Evolutionary conservation across 768 basidiomycete species (phyloP), one percentile per base, ranked within the genome.

Genomic region (Termitomyces sp.): DNA sequence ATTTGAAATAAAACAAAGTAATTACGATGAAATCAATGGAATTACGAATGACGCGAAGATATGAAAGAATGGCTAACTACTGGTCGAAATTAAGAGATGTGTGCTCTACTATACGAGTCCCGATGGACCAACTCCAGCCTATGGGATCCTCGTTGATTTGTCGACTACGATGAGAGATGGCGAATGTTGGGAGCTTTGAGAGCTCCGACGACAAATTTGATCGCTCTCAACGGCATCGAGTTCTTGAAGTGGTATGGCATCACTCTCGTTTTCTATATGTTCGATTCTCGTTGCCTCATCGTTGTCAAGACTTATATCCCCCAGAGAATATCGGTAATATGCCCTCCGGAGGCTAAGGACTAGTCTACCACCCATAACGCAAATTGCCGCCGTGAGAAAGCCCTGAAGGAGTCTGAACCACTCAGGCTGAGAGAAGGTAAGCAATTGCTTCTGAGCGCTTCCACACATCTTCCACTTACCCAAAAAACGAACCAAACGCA

Each of bases 301-400:
- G 37, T 42, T 52, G 12, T 19, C 47, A n/a, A 27, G 34, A 25
- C 42, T 49, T 0, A 47, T 30, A 35, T 60, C 52, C 3, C 46
- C 39, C 3, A 41, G 34, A 21, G 52, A 50, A 50, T 58, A 59
- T 17, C 49, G 43, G 47, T 70, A 70, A 55, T 70, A 70, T 6
- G 63, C 64, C 40, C 55, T 56, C 3, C 68, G 69, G 25, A 72
- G 64, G 45, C 64, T 66, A 27, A 72, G 63, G 12, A 68, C 53
- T 28, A 69, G 56, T 48, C 70, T 61, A 57, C 59, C 59, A 3
- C 70, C 70, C 53, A 66, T 62, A 30, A 69, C 61, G 53, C 65
- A 64, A 27, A 63, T 65, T 55, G 55, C 60, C 41, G 63, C 64
- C 16, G 64, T 54, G 14, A 66, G 61, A 49, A 67, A 63, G 3